Conservation (phyloP, 139 green algal genomes). For the Chlorella sp. region DNA sequence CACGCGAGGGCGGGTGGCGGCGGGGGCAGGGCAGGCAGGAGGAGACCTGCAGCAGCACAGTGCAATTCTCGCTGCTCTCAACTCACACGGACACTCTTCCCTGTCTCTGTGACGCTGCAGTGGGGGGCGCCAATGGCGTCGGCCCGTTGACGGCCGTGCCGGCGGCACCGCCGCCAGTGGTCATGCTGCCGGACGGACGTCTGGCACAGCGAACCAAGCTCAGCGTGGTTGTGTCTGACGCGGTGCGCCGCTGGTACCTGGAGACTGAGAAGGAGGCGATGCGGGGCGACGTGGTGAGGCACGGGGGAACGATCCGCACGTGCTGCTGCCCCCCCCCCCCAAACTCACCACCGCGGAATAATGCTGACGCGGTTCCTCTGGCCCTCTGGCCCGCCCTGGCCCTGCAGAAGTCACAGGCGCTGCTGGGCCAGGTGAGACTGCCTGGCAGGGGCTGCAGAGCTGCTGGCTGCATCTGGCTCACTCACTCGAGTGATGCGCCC, state of each 20-base stretch:
- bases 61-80: too few relatives aligned
- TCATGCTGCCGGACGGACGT: conserved; percentile 29
- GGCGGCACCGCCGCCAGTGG: conserved; percentile 19
- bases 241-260: conserved; percentile 76
- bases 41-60: too few relatives aligned
- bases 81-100: too few relatives aligned
- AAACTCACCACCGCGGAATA: background rate
- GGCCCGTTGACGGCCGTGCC: too few relatives aligned
- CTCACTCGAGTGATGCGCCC: too few relatives aligned
- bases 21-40: too few relatives aligned
- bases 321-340: background rate
- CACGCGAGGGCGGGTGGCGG: too few relatives aligned
- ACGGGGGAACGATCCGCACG: background rate
- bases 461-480: too few relatives aligned
- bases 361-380: background rate
- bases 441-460: too few relatives aligned
- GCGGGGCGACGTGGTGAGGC: conserved; percentile 55
- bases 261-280: conserved; percentile 70
- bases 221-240: conserved; percentile 63
- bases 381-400: background rate
- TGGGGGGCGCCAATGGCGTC: too few relatives aligned
- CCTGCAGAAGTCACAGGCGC: conserved; percentile 71
- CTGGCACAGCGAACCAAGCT: conserved; percentile 35
- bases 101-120: conserved; percentile 8
- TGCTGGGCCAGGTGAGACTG: conserved; percentile 79